Base-by-base conservation (phyloP, 2,329 filamentous ascomycete species). In the Fusarium scirpi region DNA sequence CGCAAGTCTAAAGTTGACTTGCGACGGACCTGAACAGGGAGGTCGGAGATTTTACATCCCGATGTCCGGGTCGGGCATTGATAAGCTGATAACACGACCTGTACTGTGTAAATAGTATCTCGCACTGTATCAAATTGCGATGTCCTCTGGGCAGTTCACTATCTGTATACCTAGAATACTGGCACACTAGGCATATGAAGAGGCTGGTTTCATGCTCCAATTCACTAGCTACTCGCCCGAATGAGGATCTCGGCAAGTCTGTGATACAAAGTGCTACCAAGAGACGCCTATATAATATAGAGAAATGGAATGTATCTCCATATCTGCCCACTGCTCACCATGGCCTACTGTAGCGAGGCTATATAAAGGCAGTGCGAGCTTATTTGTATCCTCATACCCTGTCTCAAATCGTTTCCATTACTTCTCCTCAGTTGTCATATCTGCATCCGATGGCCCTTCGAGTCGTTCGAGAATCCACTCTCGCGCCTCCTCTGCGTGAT, bases 341-440 rank as follows among this genome's bases (percentile, higher is more conserved):
- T 58, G 27, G 46, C 43, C 38, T 65, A 25, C 40, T 32, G 38
- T 22, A 44, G 44, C 18, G 44, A 25, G 20, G 29, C 16, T 47
- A 41, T 27, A 22, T 27, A 38, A 58, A 53, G 49, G 43, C 15
- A 41, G 54, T 46, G 30, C 56, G 44, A 29, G 30, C 13, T 40
- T 43, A 13, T 40, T 53, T 58, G 15, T 24, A 16, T 51, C 30
- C 46, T 12, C 29, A 34, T 20, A 56, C 10, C 16, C 20, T 32
- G 20, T 40, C 25, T 32, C 25, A 13, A n/a, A 38, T 12, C 29
- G 13, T 24, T 52, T 8, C 12, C 58, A 74, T 75, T 74, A 75
- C 71, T 80, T 80, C 30, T 86, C 86, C 4, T 87, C 85, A 51
- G 86, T 85, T 0, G 83, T 87, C 25, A 82, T 84, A 54, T 86